Conservation (phyloP, 768 basidiomycete species). For the Calocybe gangraenosa region DNA sequence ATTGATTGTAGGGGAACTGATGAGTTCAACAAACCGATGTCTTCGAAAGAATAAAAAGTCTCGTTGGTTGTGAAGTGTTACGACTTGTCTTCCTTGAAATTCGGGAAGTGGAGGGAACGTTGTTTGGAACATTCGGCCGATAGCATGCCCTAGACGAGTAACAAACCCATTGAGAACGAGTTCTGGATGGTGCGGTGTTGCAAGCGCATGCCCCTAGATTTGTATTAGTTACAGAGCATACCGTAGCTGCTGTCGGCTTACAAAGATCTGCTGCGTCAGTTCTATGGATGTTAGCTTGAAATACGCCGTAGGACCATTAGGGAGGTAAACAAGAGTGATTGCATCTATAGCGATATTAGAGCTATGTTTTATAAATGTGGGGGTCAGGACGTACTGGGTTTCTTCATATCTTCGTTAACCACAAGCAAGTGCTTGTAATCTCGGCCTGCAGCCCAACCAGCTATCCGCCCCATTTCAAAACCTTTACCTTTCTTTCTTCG, state of each 20-base stretch:
- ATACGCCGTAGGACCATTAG: conserved; percentile 90
- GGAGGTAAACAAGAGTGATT: conserved; percentile 87
- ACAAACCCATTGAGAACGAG: conserved; percentile 93
- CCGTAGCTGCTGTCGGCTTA: conserved; percentile 29
- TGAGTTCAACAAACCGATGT: conserved; percentile 63
- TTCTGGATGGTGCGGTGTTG: conserved; percentile 92
- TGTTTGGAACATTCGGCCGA: conserved; percentile 95
- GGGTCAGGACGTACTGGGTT: conserved; percentile 66
- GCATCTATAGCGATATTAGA: conserved; percentile 57
- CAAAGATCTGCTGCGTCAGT: conserved; percentile 82
- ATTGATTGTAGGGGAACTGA: neutral
- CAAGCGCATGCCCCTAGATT: conserved; percentile 80
- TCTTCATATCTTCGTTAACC: conserved; percentile 94
- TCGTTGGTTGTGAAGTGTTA: conserved; percentile 94
- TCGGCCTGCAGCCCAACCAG: conserved; percentile 88
- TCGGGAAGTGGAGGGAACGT: conserved; percentile 93
- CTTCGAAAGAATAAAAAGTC: conserved; percentile 98
- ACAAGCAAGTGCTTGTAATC: conserved; percentile 88
- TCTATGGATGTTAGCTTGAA: conserved; percentile 91
- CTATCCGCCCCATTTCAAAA: conserved; percentile 87
- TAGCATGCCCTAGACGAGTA: conserved; percentile 87
- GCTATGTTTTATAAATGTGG: neutral
- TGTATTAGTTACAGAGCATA: neutral
- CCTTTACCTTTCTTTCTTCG: conserved; percentile 84
- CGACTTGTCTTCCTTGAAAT: conserved; percentile 94